Evolutionary conservation across 495 filamentous ascomycete species (phyloP).

Genomic region (Choiromyces venosus): DNA sequence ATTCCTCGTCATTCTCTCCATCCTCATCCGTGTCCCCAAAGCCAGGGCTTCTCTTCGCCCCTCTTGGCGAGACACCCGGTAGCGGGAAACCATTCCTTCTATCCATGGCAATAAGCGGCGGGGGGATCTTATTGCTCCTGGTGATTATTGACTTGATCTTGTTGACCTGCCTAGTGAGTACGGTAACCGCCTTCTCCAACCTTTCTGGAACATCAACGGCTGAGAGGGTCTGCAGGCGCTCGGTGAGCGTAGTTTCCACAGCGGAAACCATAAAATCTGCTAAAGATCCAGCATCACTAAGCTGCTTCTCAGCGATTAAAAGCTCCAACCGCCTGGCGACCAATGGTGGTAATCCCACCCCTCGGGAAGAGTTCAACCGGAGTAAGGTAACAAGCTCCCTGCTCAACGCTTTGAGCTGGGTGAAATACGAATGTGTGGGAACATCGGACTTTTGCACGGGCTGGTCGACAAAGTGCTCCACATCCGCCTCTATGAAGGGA

Average conservation of each 20-base stretch:
- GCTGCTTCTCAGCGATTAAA: conserved; percentile 71
- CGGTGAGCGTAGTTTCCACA: conserved; percentile 74
- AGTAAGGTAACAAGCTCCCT: conserved; percentile 75
- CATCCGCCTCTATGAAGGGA: conserved; percentile 78
- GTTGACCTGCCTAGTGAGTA: conserved; percentile 71
- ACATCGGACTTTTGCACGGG: conserved; percentile 49
- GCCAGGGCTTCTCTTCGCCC: conserved; percentile 44
- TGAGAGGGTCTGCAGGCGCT: conserved; percentile 77
- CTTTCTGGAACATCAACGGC: conserved; percentile 70
- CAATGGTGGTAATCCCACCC: conserved; percentile 67
- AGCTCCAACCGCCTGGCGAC: conserved; percentile 76
- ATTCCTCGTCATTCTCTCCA: conserved; percentile 71
- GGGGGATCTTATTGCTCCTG: conserved; percentile 40
- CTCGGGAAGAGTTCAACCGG: conserved; percentile 61
- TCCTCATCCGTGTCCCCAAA: conserved; percentile 57
- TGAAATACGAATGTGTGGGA: conserved; percentile 63
- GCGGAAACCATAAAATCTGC: conserved; percentile 96
- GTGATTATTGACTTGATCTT: conserved; percentile 63
- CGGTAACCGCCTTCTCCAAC: conserved; percentile 69
- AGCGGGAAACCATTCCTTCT: conserved; percentile 34
- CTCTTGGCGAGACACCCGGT: conserved; percentile 41
- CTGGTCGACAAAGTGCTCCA: conserved; percentile 47
- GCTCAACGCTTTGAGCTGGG: conserved; percentile 72
- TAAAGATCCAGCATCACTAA: conserved; percentile 73
- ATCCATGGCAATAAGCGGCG: conserved; percentile 33